Base-by-base conservation (phyloP, 805 yeast genomes). In the Cyberlindnera nakhonratchasimensis region DNA sequence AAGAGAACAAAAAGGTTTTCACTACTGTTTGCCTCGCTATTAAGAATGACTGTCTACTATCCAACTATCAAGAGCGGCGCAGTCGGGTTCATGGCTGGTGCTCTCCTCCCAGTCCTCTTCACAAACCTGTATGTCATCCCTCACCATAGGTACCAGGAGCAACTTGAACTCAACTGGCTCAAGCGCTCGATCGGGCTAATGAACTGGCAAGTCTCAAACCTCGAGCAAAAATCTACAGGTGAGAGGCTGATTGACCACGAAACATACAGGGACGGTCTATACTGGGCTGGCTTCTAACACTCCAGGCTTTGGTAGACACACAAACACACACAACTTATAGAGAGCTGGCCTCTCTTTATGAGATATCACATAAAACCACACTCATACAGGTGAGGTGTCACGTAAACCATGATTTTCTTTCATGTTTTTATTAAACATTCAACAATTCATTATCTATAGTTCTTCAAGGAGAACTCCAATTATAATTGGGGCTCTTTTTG, bases 221-320 rank as follows among this genome's bases (percentile, higher is more conserved):
- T 45, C n/a, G 47, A 46, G 38, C 17, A 34, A 25, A 46, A 47
- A 34, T 18, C 32, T 14, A 24, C 40, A 11, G 45, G 43, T 11
- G 19, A 34, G 14, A 30, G 22, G 6, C 28, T 40, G n/a, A 9
- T 44, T n/a, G 36, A 36, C 29, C 43, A 43, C n/a, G 57, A 53
- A 6, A 37, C 43, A 1, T 57, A 55, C 36, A 50, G 47, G 28
- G 62, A 58, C 34, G 59, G 59, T 4, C 45, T 58, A 18, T 58
- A 58, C 46, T 58, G 62, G 62, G 62, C 62, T n/a, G 62, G 62
- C 2, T 58, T 58, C 40, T 58, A 39, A 46, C 20, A n/a, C 31
- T 32, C 33, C 29, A 10, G 8, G 8, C 8, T 26, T n/a, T n/a
- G n/a, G n/a, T n/a, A n/a, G n/a, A n/a, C n/a, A n/a, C n/a, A n/a